phyloP scores from a whole-genome alignment of 768 basidiomycete species.

The Punctularia strigosozonata region DNA sequence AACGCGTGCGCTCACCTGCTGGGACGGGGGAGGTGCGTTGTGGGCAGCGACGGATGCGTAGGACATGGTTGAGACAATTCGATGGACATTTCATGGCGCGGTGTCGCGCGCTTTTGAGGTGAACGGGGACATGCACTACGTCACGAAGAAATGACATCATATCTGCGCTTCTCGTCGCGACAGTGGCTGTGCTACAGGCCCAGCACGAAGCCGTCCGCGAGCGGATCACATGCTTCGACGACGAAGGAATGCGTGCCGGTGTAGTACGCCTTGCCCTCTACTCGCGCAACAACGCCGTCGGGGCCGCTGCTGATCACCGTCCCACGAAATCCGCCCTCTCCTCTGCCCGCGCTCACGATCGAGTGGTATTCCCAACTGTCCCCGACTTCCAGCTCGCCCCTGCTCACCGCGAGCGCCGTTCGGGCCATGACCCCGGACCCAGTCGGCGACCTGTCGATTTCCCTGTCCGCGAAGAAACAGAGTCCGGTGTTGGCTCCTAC shows the following conservation, averaged over 20 bases:
- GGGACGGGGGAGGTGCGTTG: conserved; percentile 36
- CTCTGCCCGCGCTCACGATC: conserved; percentile 14
- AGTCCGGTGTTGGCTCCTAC: conserved; percentile 15
- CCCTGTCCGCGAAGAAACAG: conserved; percentile 27
- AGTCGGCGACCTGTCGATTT: conserved; percentile 27
- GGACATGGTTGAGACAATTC: conserved; percentile 35
- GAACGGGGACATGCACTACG: conserved; percentile 8
- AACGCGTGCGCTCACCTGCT: conserved; percentile 26
- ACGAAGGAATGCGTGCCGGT: conserved; percentile 16
- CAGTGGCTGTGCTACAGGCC: no score
- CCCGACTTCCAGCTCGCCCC: conserved; percentile 15
- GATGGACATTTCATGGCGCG: neutral
- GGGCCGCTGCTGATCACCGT: conserved; percentile 10
- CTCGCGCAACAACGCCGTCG: conserved; percentile 15
- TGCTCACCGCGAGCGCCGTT: conserved; percentile 23
- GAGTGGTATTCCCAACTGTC: conserved; percentile 23
- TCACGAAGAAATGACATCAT: conserved; percentile 12
- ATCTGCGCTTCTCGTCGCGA: conserved; percentile 3
- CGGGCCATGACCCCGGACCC: conserved; percentile 28
- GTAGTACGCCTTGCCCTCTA: conserved; percentile 21
- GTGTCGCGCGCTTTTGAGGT: neutral
- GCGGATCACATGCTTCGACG: conserved; percentile 7
- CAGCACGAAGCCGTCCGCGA: conserved; percentile 7
- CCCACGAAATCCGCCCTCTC: conserved; percentile 16
- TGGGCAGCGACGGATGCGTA: conserved; percentile 59